phyloP scores from a whole-genome alignment of 371 early-diverging fungal genomes.

The Syncephalastrum sp. region DNA sequence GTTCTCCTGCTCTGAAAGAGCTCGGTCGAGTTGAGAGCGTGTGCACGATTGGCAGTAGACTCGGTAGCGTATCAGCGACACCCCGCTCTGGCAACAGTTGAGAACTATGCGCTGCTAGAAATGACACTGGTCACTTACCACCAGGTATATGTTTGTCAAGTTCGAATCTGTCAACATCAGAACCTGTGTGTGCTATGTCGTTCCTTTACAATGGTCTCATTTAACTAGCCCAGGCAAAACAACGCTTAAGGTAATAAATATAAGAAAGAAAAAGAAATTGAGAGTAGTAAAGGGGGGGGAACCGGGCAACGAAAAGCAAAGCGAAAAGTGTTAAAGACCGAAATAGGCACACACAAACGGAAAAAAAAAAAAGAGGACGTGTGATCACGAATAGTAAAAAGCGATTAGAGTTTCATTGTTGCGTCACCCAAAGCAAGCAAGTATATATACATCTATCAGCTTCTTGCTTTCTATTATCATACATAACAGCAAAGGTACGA shows the following conservation, averaged over 20 bases:
- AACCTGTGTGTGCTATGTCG: conserved; percentile 1
- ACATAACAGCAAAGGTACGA: no score
- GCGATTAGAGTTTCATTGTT: no score
- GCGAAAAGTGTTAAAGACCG: no score
- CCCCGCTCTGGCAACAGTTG: conserved; percentile 35
- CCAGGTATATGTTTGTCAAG: conserved; percentile 50
- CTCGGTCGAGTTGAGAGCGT: conserved; percentile 19
- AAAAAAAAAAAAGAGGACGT: no score
- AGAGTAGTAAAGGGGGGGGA: conserved; percentile 1
- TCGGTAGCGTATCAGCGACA: conserved; percentile 50
- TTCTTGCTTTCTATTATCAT: no score
- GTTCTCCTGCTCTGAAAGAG: conserved; percentile 10
- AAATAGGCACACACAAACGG: no score
- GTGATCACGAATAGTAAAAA: no score
- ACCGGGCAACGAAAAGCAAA: neutral
- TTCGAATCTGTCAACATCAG: conserved; percentile 50
- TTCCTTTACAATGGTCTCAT: conserved; percentile 7
- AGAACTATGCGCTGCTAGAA: no score
- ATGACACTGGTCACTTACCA: conserved; percentile 28
- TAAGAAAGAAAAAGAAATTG: conserved; percentile 4
- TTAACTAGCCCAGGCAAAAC: conserved; percentile 6
- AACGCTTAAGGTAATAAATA: neutral
- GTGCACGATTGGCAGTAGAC: conserved; percentile 38
- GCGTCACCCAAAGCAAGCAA: no score
- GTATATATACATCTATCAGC: no score